Evolutionary conservation across 2,329 filamentous ascomycete species (phyloP), one percentile per base, ranked within the genome.

Genomic region (Zymoseptoria brevis): DNA sequence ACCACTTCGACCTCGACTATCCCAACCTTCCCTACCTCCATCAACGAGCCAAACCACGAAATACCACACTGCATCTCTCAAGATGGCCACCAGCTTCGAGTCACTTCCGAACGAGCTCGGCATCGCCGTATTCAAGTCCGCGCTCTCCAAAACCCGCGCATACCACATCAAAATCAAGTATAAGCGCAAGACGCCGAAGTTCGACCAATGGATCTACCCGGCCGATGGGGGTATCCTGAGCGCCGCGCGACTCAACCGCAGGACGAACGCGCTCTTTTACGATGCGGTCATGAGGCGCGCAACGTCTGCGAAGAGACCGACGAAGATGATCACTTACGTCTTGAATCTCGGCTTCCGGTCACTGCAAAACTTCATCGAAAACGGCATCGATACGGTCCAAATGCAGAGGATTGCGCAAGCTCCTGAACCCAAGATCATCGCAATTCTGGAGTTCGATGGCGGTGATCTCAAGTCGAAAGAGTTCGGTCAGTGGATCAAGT

Each of bases 191-290:
- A 45, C 29, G 6, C 55, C 55, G 4, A 26, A 8, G n/a, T 35
- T 29, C n/a, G 55, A 22, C 7, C 55, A 56, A 16, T 56, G 55
- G 45, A n/a, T 56, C 9, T n/a, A n/a, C n/a, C n/a, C n/a, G n/a
- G n/a, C n/a, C n/a, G n/a, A n/a, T n/a, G n/a, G n/a, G n/a, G n/a
- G n/a, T 35, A 3, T 49, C 55, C 2, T n/a, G 11, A 49, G 24
- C 4, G 51, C 24, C 8, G 35, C 29, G 1, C 8, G 24, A 22
- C 2, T 22, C 22, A 29, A 19, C n/a, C 55, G 29, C 16, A 16
- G 21, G 21, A 22, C 49, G 24, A 51, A 29, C 16, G 35, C n/a
- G 9, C 21, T 56, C 13, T 24, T 56, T 7, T 49, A 51, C 55
- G 55, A 56, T 16, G 45, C 24, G 2, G 16, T 51, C 24, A n/a